These are phyloP conservation scores for Epichloe gansuensis DNA, from an alignment of 2,329 filamentous ascomycete species.

Conservation along the genomic window DNA sequence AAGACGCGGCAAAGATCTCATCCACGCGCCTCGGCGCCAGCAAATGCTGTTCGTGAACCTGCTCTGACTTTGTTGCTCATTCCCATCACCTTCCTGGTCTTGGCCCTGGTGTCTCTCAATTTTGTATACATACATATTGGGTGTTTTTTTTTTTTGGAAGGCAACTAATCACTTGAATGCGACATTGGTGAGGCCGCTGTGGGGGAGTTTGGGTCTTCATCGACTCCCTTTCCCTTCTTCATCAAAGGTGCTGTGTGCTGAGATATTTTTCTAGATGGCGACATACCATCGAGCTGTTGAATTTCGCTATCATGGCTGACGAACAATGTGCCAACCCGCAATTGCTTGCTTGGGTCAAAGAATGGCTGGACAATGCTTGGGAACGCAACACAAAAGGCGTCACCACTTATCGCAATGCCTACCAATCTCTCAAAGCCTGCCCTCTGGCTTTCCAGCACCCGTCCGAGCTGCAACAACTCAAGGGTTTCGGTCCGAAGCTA, in stretches of 20 bases:
- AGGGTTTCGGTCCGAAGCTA: constrained; percentile 59
- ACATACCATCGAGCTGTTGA: neutral
- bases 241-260: neutral
- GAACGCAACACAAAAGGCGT: constrained; percentile 58
- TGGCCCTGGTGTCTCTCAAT: neutral
- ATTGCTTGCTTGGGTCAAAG: constrained; percentile 60
- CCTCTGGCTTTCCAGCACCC: constrained; percentile 61
- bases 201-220: no score
- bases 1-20: neutral
- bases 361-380: constrained; percentile 59
- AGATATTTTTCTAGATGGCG: neutral
- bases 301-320: constrained; percentile 9
- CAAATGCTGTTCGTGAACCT: neutral
- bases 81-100: neutral
- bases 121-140: no score
- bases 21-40: neutral
- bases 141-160: neutral
- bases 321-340: constrained; percentile 53
- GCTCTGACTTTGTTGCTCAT: neutral
- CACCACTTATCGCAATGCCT: constrained; percentile 62
- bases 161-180: no score
- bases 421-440: constrained; percentile 63
- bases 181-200: no score
- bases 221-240: neutral
- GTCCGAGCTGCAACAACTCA: constrained; percentile 57